Conservation (phyloP, 441 rosid genomes). For the Pelargonium myrrhifolium region DNA sequence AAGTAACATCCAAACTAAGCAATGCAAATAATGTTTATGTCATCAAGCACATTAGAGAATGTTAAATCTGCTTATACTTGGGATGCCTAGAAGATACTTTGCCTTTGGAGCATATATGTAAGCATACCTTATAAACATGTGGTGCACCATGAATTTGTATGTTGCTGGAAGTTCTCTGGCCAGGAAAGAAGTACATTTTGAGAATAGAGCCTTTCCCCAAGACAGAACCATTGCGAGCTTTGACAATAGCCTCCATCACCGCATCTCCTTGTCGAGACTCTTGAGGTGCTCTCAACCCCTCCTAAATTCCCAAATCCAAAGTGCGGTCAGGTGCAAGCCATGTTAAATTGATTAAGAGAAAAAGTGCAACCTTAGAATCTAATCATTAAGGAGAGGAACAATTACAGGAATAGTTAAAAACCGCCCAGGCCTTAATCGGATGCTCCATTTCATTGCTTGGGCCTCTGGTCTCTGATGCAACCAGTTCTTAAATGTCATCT, state of each 20-base stretch:
- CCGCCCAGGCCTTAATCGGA: conserved; percentile 89
- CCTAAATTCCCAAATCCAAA: conserved; percentile 41
- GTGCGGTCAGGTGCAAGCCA: conserved; percentile 15
- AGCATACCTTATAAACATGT: conserved; percentile 72
- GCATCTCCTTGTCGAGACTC: conserved; percentile 97
- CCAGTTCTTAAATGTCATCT: conserved; percentile 85
- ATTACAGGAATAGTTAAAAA: conserved; percentile 84
- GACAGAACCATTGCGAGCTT: conserved; percentile 82
- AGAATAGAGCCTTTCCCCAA: conserved; percentile 86
- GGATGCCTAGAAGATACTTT: conserved; percentile 5
- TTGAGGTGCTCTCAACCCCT: conserved; percentile 73
- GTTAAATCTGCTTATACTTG: neutral
- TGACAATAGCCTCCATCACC: conserved; percentile 92
- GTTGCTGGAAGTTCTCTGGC: conserved; percentile 86
- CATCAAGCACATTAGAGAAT: neutral
- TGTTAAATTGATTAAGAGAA: neutral
- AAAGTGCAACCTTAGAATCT: conserved; percentile 10
- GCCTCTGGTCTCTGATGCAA: conserved; percentile 89
- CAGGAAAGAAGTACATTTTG: conserved; percentile 92
- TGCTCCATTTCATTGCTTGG: conserved; percentile 98
- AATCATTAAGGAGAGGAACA: conserved; percentile 21
- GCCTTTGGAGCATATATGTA: conserved; percentile 12
- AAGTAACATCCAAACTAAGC: neutral
- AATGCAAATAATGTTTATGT: neutral
- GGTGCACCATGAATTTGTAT: conserved; percentile 92